Base-by-base conservation (phyloP, 1,139 yeast genomes). In the Lizanozyma gosingica region DNA sequence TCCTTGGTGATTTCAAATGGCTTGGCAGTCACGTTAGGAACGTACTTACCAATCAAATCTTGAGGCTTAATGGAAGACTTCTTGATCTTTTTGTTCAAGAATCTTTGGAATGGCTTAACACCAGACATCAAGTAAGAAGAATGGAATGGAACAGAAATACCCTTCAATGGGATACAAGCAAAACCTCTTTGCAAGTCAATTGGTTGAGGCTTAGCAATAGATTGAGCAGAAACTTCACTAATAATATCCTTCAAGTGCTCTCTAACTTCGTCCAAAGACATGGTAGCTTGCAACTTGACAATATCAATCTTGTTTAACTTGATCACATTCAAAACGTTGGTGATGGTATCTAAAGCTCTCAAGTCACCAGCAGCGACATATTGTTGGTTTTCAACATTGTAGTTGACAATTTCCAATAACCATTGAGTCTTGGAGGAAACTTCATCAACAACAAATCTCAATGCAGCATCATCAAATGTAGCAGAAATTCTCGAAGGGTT, bases 61-160 rank as follows among this genome's bases (percentile, higher is more conserved):
- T 92, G 84, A 47, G 96, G 95, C 71, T 92, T 90, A 52, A 92
- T 94, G 40, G 96, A 94, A 51, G 87, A 85, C 71, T 84, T 86
- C 50, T 95, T 85, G 58, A 92, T 85, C 79, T 92, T 92, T 83
- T 88, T 92, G 62, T 83, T 81, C 71, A 92, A 76, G 80, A 92
- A 94, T 70, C 92, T 84, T 75, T 92, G 90, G 88, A 92, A 92
- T 55, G 98, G 98, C 68, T 88, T 90, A 48, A 92, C 99, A 67
- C 99, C 99, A 47, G 94, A 85, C 76, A 92, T 84, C 71, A 92
- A 77, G 72, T 94, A 92, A 33, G 95, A 83, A 36, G 97, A 88
- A 69, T 94, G 98, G 97, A 92, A 92, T 47, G 99, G 99, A 58
- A 92, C 99, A 18, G 96, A 87, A 53, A 92, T 92, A 54, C 98